Conservation (phyloP, 2,329 filamentous ascomycete genomes). For the Metarhizium brunneum region DNA sequence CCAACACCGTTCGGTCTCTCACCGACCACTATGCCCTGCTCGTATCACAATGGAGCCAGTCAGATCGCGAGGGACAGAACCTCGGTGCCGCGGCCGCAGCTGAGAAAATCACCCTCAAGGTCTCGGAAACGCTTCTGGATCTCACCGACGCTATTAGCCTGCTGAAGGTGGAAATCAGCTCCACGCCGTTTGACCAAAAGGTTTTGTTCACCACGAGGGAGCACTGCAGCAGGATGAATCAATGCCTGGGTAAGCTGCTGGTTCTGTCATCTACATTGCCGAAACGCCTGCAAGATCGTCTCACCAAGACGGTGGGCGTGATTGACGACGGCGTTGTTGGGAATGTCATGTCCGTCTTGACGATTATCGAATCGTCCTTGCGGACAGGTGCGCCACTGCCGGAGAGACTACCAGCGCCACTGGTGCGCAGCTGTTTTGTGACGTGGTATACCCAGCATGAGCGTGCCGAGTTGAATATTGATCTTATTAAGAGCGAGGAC, state of each 20-base stretch:
- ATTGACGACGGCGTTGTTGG: slow-evolving; percentile 34
- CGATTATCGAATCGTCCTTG: slow-evolving; percentile 35
- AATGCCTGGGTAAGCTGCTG: slow-evolving; percentile 21
- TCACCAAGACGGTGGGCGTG: slow-evolving; percentile 28
- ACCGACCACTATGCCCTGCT: slow-evolving; percentile 40
- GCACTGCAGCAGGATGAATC: slow-evolving; percentile 24
- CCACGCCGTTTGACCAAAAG: slow-evolving; percentile 20
- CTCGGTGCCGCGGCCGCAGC: slow-evolving; percentile 20
- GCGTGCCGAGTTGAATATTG: slow-evolving; percentile 19
- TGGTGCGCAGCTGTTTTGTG: slow-evolving; percentile 28
- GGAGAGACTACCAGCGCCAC: slow-evolving; percentile 35
- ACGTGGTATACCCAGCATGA: slow-evolving; percentile 12
- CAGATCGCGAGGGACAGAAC: slow-evolving; percentile 14
- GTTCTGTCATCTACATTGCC: slow-evolving; percentile 27
- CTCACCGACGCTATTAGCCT: slow-evolving; percentile 17
- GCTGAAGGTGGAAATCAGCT: slow-evolving; percentile 21
- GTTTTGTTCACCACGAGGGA: slow-evolving; percentile 20
- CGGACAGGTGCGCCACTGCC: slow-evolving; percentile 38
- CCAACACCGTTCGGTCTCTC: slow-evolving; percentile 30
- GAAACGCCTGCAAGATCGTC: slow-evolving; percentile 26
- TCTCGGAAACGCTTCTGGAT: slow-evolving; percentile 18
- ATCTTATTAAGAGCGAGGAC: slow-evolving; percentile 28
- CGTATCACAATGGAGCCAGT: slow-evolving; percentile 32
- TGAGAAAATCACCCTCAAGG: slow-evolving; percentile 18
- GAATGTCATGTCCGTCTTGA: slow-evolving; percentile 40